phyloP scores from a whole-genome alignment of 2,329 filamentous ascomycete species.

The Clonostachys rosea region DNA sequence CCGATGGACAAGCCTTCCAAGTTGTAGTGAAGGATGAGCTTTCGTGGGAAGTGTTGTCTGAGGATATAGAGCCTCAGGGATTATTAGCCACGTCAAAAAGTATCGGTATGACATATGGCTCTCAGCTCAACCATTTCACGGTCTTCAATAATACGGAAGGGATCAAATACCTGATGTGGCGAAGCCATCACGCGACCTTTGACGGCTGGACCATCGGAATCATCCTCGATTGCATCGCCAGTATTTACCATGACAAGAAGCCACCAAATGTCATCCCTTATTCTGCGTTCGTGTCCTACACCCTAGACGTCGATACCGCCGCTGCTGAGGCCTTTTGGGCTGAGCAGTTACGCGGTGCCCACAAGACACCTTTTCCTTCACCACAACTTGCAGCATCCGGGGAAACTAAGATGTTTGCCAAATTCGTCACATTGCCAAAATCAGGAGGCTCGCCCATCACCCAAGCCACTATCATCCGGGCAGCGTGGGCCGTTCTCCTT shows the following conservation, averaged over 20 bases:
- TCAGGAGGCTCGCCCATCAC: not conserved
- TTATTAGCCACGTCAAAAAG: constrained; percentile 1
- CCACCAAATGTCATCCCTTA: not conserved
- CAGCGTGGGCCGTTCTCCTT: constrained; percentile 18
- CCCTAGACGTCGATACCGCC: not conserved
- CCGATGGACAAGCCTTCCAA: constrained; percentile 4
- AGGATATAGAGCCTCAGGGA: not conserved
- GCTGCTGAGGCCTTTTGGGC: constrained; percentile 5
- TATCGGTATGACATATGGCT: not conserved
- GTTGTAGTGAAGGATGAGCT: constrained; percentile 3
- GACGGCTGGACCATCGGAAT: constrained; percentile 22
- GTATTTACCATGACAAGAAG: not conserved
- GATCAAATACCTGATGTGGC: constrained; percentile 1
- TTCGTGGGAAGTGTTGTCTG: not conserved
- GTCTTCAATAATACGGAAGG: not conserved
- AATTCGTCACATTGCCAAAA: constrained; percentile 14
- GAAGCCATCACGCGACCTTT: constrained; percentile 3
- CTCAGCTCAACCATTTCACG: constrained; percentile 1
- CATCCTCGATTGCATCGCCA: constrained; percentile 6
- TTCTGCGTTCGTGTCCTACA: constrained; percentile 4
- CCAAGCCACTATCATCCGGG: constrained; percentile 11
- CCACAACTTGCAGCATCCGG: not conserved
- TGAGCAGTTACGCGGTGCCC: constrained; percentile 4
- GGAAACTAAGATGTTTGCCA: constrained; percentile 34
- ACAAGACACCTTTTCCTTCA: constrained; percentile 4